Base-by-base conservation (phyloP, 495 filamentous ascomycete species). In the Aspergillus diversus region DNA sequence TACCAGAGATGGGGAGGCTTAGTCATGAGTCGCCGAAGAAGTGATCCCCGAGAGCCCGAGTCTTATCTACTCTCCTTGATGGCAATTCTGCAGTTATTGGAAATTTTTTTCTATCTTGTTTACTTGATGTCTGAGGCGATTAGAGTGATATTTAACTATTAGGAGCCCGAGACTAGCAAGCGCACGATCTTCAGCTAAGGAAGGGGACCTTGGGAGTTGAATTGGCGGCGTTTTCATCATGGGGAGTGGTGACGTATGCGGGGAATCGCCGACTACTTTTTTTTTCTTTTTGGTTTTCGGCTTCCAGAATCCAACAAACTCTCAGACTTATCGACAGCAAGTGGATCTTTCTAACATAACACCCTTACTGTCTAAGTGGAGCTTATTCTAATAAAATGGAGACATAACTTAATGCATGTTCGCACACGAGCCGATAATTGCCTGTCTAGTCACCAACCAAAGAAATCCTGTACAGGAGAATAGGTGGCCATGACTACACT, bases 21-120 rank as follows among this genome's bases (percentile, higher is more conserved):
- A 60, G 57, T 60, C 57, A 60, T 16, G n/a, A 35, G 57, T 42
- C 31, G 15, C 7, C 48, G 57, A 16, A 27, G 27, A 7, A 27
- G 39, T 34, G 3, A 33, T 54, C 51, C 51, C 51, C 51, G 51
- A 54, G 21, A 54, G 3, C 51, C 51, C 51, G 51, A 54, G 8
- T 11, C 52, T 50, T 62, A 1, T 39, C 13, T 39, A 8, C 12
- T 43, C n/a, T 43, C 39, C 37, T 39, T 2, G 21, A 27, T 27
- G 21, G 21, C 21, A 27, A 27, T 43, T 43, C 39, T 43, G 11
- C 39, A 43, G n/a, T 4, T 43, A 5, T 43, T 4, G 39, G n/a
- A 15, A 3, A 42, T 50, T 9, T 6, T 49, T 50, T 50, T 43
- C 39, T 11, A 11, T 43, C 4, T 11, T 50, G 9, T 50, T 50